phyloP scores from a whole-genome alignment of 2,329 filamentous ascomycete genomes.

The Colletotrichum sublineola region DNA sequence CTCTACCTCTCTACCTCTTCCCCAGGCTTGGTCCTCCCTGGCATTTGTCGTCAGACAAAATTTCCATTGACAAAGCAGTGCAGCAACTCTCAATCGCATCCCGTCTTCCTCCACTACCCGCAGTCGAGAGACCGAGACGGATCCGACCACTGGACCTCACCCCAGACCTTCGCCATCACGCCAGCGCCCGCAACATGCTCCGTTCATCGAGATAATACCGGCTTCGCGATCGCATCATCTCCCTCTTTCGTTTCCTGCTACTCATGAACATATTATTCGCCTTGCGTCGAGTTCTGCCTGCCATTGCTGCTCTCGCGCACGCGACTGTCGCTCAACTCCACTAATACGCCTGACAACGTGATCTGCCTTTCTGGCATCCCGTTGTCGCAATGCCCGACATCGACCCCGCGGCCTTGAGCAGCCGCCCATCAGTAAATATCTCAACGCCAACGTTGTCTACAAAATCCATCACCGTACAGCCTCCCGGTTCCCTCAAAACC shows the following conservation, averaged over 20 bases:
- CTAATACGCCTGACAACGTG: constrained; percentile 41
- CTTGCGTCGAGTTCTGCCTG: constrained; percentile 57
- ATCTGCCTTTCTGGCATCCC: constrained; percentile 37
- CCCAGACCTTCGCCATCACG: constrained; percentile 55
- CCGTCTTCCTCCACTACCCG: constrained; percentile 37
- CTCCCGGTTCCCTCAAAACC: constrained; percentile 62
- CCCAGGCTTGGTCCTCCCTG: constrained; percentile 42
- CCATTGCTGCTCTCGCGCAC: constrained; percentile 55
- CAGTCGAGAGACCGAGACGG: constrained; percentile 38
- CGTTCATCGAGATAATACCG: constrained; percentile 59
- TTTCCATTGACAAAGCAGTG: constrained; percentile 48
- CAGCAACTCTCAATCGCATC: constrained; percentile 38
- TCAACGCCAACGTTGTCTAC: constrained; percentile 70
- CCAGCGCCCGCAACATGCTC: constrained; percentile 55
- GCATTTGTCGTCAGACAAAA: constrained; percentile 48
- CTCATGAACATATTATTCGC: constrained; percentile 58
- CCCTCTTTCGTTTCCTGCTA: constrained; percentile 55
- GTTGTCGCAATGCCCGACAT: constrained; percentile 72
- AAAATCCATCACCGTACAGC: constrained; percentile 69
- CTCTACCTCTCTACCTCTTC: constrained; percentile 47
- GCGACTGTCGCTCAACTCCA: constrained; percentile 54
- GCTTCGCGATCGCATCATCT: constrained; percentile 58
- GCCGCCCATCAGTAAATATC: constrained; percentile 70
- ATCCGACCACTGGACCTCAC: constrained; percentile 44
- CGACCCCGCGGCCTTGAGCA: constrained; percentile 77